These are phyloP conservation scores for Fusarium nygamai DNA, from an alignment of 2,329 filamentous ascomycete genomes.

Conservation along the genomic window DNA sequence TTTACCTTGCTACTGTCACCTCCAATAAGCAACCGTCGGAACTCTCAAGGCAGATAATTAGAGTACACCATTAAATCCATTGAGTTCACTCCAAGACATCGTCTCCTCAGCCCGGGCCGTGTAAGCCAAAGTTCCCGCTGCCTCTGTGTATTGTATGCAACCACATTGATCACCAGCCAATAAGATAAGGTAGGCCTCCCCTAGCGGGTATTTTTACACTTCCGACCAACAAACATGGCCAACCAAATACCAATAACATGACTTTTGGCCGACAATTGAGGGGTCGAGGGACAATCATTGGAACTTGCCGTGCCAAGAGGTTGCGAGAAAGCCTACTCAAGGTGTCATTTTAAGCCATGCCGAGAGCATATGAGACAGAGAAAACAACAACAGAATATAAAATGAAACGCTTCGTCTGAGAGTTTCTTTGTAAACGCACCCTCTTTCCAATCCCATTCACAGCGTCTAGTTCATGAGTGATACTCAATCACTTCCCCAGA, in stretches of 20 bases:
- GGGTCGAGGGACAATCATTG: constrained; percentile 11
- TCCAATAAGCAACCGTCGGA: constrained; percentile 15
- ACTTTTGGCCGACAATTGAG: constrained; percentile 10
- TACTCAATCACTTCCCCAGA: background rate
- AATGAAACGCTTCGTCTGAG: background rate
- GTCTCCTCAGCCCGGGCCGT: background rate
- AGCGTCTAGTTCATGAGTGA: constrained; percentile 20
- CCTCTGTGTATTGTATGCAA: constrained; percentile 5
- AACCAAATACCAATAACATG: constrained; percentile 23
- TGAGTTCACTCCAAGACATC: constrained; percentile 9
- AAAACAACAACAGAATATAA: constrained; percentile 8
- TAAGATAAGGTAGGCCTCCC: constrained; percentile 26
- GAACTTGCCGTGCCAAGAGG: constrained; percentile 8
- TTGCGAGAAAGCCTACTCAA: background rate
- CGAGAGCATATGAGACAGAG: background rate
- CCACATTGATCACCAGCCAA: constrained; percentile 19
- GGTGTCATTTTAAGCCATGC: constrained; percentile 6
- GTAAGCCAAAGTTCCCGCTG: constrained; percentile 7
- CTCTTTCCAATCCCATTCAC: background rate
- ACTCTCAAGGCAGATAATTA: constrained; percentile 6
- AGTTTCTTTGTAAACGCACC: background rate
- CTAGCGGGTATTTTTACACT: constrained; percentile 32
- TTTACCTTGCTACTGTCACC: background rate
- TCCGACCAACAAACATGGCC: constrained; percentile 26
- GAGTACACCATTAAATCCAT: constrained; percentile 6